A percentile compares a stretch with the other conserved stretches of the same genome.
phyloP scores from a whole-genome alignment of 345 rosid species.

The Viola odorata region DNA sequence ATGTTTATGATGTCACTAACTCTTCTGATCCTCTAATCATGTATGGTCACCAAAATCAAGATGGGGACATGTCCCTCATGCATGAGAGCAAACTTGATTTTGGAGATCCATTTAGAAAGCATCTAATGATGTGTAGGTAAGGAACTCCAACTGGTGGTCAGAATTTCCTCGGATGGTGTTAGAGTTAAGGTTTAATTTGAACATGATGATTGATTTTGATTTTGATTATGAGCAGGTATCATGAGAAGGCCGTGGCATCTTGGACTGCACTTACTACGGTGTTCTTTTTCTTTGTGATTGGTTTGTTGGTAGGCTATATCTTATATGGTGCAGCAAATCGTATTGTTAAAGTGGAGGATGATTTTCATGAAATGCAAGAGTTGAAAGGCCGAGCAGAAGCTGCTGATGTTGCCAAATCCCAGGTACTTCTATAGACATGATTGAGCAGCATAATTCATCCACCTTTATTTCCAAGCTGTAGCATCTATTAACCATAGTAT shows the following conservation, averaged over 20 bases:
- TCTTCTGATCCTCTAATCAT: constrained; percentile 76
- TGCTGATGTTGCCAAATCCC: constrained; percentile 97
- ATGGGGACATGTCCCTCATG: constrained; percentile 63
- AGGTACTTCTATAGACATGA: constrained; percentile 30
- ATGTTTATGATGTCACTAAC: constrained; percentile 85
- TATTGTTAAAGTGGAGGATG: constrained; percentile 89
- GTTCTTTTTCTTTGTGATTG: constrained; percentile 63
- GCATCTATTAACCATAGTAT: constrained; percentile 7
- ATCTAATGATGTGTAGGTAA: constrained; percentile 88
- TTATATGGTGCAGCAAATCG: constrained; percentile 69
- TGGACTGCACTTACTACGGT: constrained; percentile 72
- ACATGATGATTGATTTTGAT: constrained; percentile 11
- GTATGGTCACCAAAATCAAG: constrained; percentile 83
- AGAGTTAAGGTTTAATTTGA: constrained; percentile 3
- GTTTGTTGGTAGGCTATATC: constrained; percentile 73
- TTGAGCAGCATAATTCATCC: not conserved
- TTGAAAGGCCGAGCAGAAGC: constrained; percentile 89
- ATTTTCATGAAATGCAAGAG: constrained; percentile 74
- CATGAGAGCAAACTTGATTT: constrained; percentile 88
- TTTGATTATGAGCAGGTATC: constrained; percentile 52
- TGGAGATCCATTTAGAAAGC: constrained; percentile 93
- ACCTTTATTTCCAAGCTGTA: constrained; percentile 4
- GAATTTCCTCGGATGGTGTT: not conserved
- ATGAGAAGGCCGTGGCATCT: constrained; percentile 67
- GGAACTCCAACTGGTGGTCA: constrained; percentile 14